These are phyloP conservation scores for Mortierella sp. DNA, from an alignment of 371 early-diverging fungal genomes.

Conservation along the genomic window DNA sequence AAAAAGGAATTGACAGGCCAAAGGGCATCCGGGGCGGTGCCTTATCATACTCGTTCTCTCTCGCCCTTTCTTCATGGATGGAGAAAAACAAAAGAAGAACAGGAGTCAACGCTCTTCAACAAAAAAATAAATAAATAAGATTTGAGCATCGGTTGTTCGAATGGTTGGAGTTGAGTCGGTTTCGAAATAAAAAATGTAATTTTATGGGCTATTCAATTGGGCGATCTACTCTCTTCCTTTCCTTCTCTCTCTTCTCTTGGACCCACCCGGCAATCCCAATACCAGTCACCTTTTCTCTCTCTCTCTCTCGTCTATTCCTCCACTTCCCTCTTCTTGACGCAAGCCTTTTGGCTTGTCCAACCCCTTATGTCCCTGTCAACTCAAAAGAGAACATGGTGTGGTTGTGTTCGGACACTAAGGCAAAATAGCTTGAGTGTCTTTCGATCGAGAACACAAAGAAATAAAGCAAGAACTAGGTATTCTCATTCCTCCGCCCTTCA, in stretches of 20 bases:
- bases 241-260: no score
- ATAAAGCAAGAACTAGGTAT: no score
- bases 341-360: not conserved
- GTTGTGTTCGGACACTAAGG: not conserved
- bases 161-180: not conserved
- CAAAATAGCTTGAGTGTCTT: not conserved
- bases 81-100: not conserved
- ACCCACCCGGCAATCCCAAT: not conserved
- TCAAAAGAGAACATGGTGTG: not conserved
- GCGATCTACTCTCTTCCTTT: not conserved
- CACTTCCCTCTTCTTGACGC: not conserved
- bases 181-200: not conserved
- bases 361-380: not conserved
- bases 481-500: no score
- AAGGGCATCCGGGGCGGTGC: not conserved
- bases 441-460: not conserved
- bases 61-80: not conserved
- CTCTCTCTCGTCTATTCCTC: not conserved
- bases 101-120: not conserved
- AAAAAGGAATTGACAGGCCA: not conserved
- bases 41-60: not conserved
- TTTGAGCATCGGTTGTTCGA: not conserved
- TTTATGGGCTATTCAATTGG: not conserved
- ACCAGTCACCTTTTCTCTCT: not conserved
- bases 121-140: not conserved